Conservation (phyloP, 2,329 filamentous ascomycete genomes). For the Bipolaris zeicola region DNA sequence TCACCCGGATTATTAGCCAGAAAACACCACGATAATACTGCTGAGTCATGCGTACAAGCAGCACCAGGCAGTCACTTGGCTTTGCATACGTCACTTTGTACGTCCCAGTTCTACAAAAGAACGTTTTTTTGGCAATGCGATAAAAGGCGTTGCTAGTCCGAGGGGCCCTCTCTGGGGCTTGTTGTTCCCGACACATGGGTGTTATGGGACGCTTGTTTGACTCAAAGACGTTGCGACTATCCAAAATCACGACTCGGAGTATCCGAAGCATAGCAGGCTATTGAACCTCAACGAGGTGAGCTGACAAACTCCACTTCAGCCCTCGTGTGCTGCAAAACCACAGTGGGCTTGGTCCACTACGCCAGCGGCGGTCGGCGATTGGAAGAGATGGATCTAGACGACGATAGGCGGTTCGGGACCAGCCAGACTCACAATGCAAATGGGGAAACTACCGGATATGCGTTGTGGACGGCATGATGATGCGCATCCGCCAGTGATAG, state of each 20-base stretch:
- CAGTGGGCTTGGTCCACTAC: constrained; percentile 9
- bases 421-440: not conserved
- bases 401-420: constrained; percentile 4
- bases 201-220: not conserved
- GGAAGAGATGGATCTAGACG: constrained; percentile 9
- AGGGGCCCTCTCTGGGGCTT: not conserved
- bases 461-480: constrained; percentile 9
- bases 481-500: constrained; percentile 12
- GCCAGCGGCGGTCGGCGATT: constrained; percentile 8
- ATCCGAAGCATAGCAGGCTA: constrained; percentile 2
- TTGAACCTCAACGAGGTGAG: constrained; percentile 9
- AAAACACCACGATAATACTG: constrained; percentile 7
- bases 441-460: constrained; percentile 9
- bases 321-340: constrained; percentile 9
- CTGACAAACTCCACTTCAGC: constrained; percentile 29
- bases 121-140: not conserved
- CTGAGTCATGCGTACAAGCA: constrained; percentile 15
- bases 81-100: not conserved
- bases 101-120: not conserved
- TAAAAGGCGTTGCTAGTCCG: not conserved
- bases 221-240: not conserved
- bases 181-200: not conserved
- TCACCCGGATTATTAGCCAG: constrained; percentile 16
- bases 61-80: not conserved
- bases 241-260: not conserved